Evolutionary conservation across 2,329 filamentous ascomycete genomes (phyloP).

Genomic region (Exophiala phaeomuriformis): DNA sequence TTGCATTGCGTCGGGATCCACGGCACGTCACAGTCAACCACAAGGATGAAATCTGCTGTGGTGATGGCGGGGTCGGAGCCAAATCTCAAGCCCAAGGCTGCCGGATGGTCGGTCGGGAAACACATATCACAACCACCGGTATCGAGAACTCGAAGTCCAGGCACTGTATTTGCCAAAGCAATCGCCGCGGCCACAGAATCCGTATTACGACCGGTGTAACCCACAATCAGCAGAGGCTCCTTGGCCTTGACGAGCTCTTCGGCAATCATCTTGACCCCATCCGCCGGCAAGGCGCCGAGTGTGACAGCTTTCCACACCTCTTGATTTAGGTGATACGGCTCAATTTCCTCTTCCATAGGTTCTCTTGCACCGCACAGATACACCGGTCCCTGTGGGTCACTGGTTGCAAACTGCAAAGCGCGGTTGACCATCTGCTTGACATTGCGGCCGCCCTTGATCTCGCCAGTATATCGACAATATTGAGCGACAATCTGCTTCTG

Average conservation of each 20-base stretch:
- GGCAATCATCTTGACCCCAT: constrained; percentile 40
- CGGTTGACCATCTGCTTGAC: constrained; percentile 86
- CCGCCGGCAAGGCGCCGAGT: constrained; percentile 53
- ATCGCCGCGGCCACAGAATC: constrained; percentile 41
- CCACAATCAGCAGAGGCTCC: constrained; percentile 44
- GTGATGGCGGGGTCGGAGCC: constrained; percentile 66
- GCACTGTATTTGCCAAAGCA: constrained; percentile 41
- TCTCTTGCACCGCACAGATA: constrained; percentile 73
- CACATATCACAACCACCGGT: constrained; percentile 49
- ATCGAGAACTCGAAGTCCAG: constrained; percentile 46
- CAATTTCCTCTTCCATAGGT: constrained; percentile 77
- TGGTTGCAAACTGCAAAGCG: constrained; percentile 72
- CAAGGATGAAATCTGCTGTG: constrained; percentile 73
- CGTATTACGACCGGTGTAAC: constrained; percentile 44
- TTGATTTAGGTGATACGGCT: constrained; percentile 62
- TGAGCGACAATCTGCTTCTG: constrained; percentile 74
- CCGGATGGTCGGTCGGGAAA: constrained; percentile 43
- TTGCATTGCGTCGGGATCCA: constrained; percentile 78
- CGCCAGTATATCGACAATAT: constrained; percentile 75
- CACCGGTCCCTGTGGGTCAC: constrained; percentile 69
- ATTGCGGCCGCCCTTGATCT: constrained; percentile 77
- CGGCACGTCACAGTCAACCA: constrained; percentile 83
- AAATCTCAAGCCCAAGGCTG: constrained; percentile 63
- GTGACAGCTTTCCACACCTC: constrained; percentile 63
- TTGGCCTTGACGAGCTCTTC: constrained; percentile 41